Evolutionary conservation across 208 protist genomes (phyloP).

Genomic region (Leishmania guyanensis): DNA sequence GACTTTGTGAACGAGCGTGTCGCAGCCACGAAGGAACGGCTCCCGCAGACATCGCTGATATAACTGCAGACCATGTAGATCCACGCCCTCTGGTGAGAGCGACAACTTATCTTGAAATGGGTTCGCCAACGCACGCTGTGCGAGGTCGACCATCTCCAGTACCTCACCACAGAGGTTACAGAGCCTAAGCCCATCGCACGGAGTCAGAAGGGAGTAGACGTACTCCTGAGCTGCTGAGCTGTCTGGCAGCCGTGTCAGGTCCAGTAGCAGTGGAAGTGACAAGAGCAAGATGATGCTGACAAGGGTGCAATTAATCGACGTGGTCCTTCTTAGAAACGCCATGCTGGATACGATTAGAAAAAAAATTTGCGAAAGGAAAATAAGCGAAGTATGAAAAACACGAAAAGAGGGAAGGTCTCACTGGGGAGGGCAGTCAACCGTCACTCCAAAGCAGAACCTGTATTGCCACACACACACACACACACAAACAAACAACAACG

Average conservation of each 20-base stretch:
- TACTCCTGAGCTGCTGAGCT: constrained; percentile 29
- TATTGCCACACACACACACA: too few relatives aligned
- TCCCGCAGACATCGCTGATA: constrained; percentile 26
- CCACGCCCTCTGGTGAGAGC: constrained; percentile 13
- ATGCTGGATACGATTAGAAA: not conserved
- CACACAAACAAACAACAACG: too few relatives aligned
- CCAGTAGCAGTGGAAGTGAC: constrained; percentile 19
- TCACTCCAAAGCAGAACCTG: too few relatives aligned
- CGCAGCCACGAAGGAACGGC: constrained; percentile 31
- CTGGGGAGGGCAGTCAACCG: too few relatives aligned
- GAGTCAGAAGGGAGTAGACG: constrained; percentile 20
- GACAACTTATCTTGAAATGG: constrained; percentile 26
- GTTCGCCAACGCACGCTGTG: constrained; percentile 12
- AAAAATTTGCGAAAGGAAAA: not conserved
- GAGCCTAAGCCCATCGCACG: constrained; percentile 13
- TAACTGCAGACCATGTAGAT: constrained; percentile 6
- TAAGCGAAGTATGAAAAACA: not conserved
- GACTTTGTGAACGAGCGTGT: constrained; percentile 34
- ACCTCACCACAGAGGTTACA: constrained; percentile 40
- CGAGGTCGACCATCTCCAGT: constrained; percentile 36
- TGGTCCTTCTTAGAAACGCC: not conserved
- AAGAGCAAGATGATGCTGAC: constrained; percentile 16
- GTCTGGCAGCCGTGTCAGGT: constrained; percentile 18
- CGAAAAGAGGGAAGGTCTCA: not conserved
- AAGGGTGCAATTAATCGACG: constrained; percentile 10